Conservation (phyloP, 2,329 filamentous ascomycete species). For the Clonostachys rosea region DNA sequence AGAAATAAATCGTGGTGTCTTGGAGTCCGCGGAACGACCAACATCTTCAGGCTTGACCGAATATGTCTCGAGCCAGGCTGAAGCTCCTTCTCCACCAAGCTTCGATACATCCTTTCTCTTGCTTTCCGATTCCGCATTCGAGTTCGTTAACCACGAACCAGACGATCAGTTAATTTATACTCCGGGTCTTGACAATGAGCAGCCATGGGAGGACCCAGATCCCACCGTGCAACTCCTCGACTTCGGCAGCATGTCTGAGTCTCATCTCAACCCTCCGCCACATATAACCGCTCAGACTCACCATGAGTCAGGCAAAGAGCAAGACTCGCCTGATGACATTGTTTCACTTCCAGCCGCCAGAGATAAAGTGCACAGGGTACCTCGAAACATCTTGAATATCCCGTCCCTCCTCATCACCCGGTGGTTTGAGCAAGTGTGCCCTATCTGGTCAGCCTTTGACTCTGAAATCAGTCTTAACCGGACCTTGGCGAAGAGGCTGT, state of each 20-base stretch:
- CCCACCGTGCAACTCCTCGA: background rate
- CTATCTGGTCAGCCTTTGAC: slow-evolving; percentile 33
- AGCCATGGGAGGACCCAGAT: too few relatives aligned
- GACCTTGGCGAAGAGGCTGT: slow-evolving; percentile 26
- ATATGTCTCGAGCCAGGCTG: background rate
- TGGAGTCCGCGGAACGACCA: too few relatives aligned
- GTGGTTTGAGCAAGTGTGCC: slow-evolving; percentile 34
- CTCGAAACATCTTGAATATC: slow-evolving; percentile 14
- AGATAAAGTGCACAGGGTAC: background rate
- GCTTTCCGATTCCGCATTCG: too few relatives aligned
- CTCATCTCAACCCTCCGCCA: background rate
- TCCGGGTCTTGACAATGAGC: too few relatives aligned
- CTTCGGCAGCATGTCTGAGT: background rate
- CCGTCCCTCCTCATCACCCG: slow-evolving; percentile 22
- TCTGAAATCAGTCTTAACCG: slow-evolving; percentile 30
- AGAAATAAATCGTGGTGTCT: too few relatives aligned
- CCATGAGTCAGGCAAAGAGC: background rate
- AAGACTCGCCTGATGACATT: background rate
- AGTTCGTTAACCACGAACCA: too few relatives aligned
- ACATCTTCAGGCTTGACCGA: background rate
- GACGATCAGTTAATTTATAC: too few relatives aligned
- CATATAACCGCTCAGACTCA: background rate
- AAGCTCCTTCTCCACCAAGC: background rate
- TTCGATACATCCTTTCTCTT: too few relatives aligned
- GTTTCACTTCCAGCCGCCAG: background rate